Evolutionary conservation across 73 alveolate genomes (phyloP).

Genomic region (Tetrahymena thermophila): DNA sequence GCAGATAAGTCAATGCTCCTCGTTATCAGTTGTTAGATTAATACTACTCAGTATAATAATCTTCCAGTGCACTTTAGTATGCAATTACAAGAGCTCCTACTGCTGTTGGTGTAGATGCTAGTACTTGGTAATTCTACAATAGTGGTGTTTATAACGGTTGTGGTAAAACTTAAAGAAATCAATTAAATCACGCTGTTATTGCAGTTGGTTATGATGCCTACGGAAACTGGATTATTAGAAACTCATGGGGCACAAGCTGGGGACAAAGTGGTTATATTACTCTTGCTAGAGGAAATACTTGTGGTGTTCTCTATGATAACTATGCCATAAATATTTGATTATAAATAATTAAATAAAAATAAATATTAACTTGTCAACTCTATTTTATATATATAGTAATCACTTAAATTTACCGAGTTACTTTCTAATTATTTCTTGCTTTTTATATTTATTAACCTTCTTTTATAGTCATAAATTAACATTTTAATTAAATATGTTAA

Average conservation of each 20-base stretch:
- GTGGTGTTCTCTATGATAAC: slow-evolving; percentile 25
- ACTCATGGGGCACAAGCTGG: slow-evolving; percentile 94
- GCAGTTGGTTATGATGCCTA: slow-evolving; percentile 42
- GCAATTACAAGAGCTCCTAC: slow-evolving; percentile 32
- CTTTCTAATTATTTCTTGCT: no score
- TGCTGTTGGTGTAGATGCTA: slow-evolving; percentile 54
- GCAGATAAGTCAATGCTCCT: neutral
- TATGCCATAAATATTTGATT: no score
- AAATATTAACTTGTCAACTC: no score
- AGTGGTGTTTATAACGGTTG: slow-evolving; percentile 16
- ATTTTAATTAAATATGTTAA: no score
- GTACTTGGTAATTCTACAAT: slow-evolving; percentile 25
- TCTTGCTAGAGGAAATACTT: slow-evolving; percentile 47
- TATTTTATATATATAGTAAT: no score
- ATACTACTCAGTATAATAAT: neutral
- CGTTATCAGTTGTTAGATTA: neutral
- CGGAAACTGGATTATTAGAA: slow-evolving; percentile 71
- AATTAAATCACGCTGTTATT: slow-evolving; percentile 62
- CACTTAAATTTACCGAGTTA: no score
- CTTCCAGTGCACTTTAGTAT: neutral
- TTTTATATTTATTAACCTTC: no score
- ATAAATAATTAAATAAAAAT: no score
- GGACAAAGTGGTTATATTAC: slow-evolving; percentile 86
- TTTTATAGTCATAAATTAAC: no score
- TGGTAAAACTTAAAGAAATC: slow-evolving; percentile 38